Evolutionary conservation across 2,329 filamentous ascomycete species (phyloP), one percentile per base, ranked within the genome.

Genomic region (Colletotrichum sp.): DNA sequence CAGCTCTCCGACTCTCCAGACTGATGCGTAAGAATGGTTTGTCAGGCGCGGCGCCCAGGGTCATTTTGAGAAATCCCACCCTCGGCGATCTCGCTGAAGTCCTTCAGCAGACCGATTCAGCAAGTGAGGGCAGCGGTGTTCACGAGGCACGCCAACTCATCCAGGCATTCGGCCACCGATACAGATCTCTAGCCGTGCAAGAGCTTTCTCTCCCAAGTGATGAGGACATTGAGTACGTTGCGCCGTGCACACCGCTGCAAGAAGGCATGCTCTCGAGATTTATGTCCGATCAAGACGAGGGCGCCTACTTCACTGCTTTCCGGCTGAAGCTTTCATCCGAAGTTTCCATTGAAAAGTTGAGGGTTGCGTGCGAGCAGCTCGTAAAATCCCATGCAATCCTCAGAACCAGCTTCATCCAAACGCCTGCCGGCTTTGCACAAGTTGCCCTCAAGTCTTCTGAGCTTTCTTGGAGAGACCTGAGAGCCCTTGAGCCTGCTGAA

Each of bases 181-280:
- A 95, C 82, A 86, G 88, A 7, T 84, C 88, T 5, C 85, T 98
- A 0, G 83, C 84, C 0, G 77, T 93, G 3, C 79, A 86, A 1
- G 71, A 73, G 30, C 66, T 76, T 4, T 66, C 61, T 1, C 39
- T 74, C 4, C 8, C 39, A 7, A 9, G 39, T 7, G 67, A 67
- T 2, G 81, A 84, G 7, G 86, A 92, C 2, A 89, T 98, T 12
- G 94, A 97, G 80, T 91, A 91, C 74, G 91, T 98, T 67, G 92
- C 92, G 1, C 96, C 96, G 6, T 98, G 96, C 81, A 98, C 96
- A 1, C 91, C 96, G 0, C 86, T 98, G 1, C 96, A 98, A 80
- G 92, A 96, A 82, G 96, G 96, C 1, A 96, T 98, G 87, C 92
- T 98, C 66, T 93, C 94, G 7, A 90, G 92, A 65, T 93, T 92